Evolutionary conservation across 306 rosid species (phyloP).

Genomic region (Psophocarpus tetragonolobus): DNA sequence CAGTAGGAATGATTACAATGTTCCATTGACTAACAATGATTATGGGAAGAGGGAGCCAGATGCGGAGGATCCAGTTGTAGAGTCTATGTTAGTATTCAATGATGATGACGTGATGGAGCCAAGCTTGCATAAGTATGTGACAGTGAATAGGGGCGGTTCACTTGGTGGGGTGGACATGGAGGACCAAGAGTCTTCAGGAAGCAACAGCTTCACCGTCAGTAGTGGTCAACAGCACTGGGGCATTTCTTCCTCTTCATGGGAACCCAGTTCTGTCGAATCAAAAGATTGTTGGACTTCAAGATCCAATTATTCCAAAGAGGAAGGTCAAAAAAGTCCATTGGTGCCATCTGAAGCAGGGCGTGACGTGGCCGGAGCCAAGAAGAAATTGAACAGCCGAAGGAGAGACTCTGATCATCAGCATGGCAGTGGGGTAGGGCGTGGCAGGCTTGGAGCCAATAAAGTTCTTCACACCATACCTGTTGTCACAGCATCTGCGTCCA

Average conservation of each 20-base stretch:
- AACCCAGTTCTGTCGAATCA: constrained; percentile 72
- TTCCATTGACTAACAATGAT: constrained; percentile 14
- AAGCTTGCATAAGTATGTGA: constrained; percentile 84
- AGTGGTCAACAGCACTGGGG: constrained; percentile 48
- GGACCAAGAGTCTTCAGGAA: constrained; percentile 78
- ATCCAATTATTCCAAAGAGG: constrained; percentile 38
- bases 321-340: constrained; percentile 31
- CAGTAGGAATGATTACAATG: constrained; percentile 42
- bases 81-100: constrained; percentile 59
- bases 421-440: constrained; percentile 56
- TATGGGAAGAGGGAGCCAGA: constrained; percentile 41
- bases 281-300: constrained; percentile 59
- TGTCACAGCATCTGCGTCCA: constrained; percentile 56
- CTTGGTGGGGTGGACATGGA: constrained; percentile 55
- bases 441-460: constrained; percentile 50
- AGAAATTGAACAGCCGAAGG: constrained; percentile 42
- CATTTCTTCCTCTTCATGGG: constrained; percentile 61
- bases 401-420: constrained; percentile 45
- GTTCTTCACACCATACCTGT: constrained; percentile 50
- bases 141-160: constrained; percentile 60
- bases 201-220: constrained; percentile 60
- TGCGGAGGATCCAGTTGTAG: constrained; percentile 64
- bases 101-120: constrained; percentile 84
- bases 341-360: constrained; percentile 27
- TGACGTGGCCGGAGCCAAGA: constrained; percentile 39